These are phyloP conservation scores for Diaporthe helianthi DNA, from an alignment of 2,329 filamentous ascomycete genomes.

Conservation along the genomic window DNA sequence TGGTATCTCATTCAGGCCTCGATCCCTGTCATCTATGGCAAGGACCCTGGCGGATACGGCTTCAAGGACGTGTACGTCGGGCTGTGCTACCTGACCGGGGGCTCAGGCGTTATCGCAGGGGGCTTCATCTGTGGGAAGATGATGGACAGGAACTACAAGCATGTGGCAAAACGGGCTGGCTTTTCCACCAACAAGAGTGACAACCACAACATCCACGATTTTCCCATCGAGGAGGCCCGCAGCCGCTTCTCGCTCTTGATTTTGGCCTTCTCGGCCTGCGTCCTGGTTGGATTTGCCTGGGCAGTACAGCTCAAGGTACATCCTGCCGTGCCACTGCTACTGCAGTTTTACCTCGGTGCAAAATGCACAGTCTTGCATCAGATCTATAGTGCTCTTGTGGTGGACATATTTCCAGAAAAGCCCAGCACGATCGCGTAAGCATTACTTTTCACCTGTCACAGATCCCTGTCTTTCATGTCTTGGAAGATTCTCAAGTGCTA, in stretches of 20 bases:
- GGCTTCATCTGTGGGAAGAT: conserved; percentile 58
- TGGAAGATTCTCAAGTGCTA: too few relatives aligned
- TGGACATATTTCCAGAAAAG: conserved; percentile 63
- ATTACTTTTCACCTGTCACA: too few relatives aligned
- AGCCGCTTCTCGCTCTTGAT: conserved; percentile 59
- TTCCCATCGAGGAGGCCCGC: conserved; percentile 58
- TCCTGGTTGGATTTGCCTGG: conserved; percentile 63
- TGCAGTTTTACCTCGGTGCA: conserved; percentile 60
- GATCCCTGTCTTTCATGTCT: too few relatives aligned
- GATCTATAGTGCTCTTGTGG: conserved; percentile 62
- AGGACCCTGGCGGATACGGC: conserved; percentile 55
- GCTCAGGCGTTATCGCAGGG: conserved; percentile 51
- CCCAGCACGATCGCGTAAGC: conserved; percentile 65
- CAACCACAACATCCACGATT: conserved; percentile 52
- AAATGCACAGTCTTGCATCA: conserved; percentile 65
- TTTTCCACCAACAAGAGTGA: conserved; percentile 63
- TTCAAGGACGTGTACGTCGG: conserved; percentile 55
- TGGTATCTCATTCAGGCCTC: conserved; percentile 61
- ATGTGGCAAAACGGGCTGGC: conserved; percentile 64
- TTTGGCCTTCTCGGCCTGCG: conserved; percentile 58
- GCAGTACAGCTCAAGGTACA: conserved; percentile 54
- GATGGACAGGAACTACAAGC: conserved; percentile 69
- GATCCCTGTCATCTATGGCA: conserved; percentile 54
- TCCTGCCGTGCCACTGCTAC: conserved; percentile 57
- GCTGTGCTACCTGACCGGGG: conserved; percentile 57